Conservation (phyloP, 1,139 yeast genomes). For the Protomyces inouyei region DNA sequence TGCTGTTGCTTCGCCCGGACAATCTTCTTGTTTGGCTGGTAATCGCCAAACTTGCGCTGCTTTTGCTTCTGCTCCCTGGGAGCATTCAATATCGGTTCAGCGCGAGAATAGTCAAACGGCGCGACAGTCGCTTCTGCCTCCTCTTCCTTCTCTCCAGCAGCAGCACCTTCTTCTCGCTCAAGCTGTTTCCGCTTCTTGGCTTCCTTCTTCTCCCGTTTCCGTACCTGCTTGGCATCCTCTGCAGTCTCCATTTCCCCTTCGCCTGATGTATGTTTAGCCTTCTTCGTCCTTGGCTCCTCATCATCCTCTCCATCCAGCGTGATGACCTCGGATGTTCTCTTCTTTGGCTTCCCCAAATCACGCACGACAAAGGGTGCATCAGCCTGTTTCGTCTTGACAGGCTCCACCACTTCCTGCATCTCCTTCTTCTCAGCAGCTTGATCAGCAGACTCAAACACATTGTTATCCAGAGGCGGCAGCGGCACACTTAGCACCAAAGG, state of each 20-base stretch:
- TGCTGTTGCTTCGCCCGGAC: constrained; percentile 23
- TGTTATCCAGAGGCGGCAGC: constrained; percentile 5
- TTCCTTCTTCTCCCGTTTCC: neutral
- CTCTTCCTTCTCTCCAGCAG: neutral
- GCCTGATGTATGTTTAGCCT: constrained; percentile 3
- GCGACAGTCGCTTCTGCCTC: neutral
- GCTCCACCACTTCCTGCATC: neutral
- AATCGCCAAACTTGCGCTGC: constrained; percentile 21
- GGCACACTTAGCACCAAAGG: constrained; percentile 7
- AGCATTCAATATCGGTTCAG: constrained; percentile 4
- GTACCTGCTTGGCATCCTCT: neutral
- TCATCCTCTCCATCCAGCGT: neutral
- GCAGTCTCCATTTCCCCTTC: neutral
- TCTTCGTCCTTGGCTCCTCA: neutral
- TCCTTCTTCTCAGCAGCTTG: neutral
- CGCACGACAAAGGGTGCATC: constrained; percentile 8
- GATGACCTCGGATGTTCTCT: constrained; percentile 19
- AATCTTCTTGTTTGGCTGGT: constrained; percentile 9
- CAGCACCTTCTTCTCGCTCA: neutral
- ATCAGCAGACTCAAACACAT: constrained; percentile 1
- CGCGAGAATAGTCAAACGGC: constrained; percentile 25
- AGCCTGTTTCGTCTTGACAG: neutral
- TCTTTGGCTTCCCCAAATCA: constrained; percentile 9
- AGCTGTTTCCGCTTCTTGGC: neutral
- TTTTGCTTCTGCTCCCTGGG: constrained; percentile 16